Base-by-base conservation (phyloP, 441 rosid species). In the Macaranga tanarius region DNA sequence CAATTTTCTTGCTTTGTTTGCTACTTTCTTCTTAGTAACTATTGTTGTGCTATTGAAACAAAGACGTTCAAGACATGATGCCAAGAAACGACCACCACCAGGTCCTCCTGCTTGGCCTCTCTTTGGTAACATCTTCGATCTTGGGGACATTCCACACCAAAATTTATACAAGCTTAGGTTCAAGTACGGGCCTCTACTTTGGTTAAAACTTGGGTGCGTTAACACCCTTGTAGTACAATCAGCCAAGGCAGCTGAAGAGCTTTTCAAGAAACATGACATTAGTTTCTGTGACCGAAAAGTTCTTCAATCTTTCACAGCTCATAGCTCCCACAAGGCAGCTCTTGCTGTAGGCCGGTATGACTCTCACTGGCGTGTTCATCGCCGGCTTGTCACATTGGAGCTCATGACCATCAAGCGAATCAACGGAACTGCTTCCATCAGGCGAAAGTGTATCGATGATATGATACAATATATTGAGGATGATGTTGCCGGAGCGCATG, bases 111-210 rank as follows among this genome's bases (percentile, higher is more conserved):
- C 57, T 15, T 77, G 74, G 76, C 83, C 75, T 2, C 4, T 77
- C 48, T 8, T 80, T 23, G 76, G 84, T 19, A 81, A 81, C 69
- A 52, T 81, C 0, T 64, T 81, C 8, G 71, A 81, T 60, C 76
- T 81, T 19, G 80, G 82, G 9, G 7, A 59, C 51, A 23, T 44
- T 58, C 83, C 79, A 10, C 79, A 75, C 68, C 75, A 26, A 4
- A 57, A 52, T 61, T 19, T 81, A 12, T 70, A 78, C 74, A 47
- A 57, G 10, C 70, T 75, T 48, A 25, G 71, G 54, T 44, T 40
- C 17, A 70, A 75, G 50, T 68, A 75, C 17, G 84, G 81, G 1
- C 75, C 72, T 15, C 47, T 81, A 5, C 4, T 73, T 20, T 78
- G 82, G 82, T 23, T 76, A 28, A 44, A 48, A 51, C 75, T 76